Conservation (phyloP, 495 filamentous ascomycete genomes). For the Podospora australis region DNA sequence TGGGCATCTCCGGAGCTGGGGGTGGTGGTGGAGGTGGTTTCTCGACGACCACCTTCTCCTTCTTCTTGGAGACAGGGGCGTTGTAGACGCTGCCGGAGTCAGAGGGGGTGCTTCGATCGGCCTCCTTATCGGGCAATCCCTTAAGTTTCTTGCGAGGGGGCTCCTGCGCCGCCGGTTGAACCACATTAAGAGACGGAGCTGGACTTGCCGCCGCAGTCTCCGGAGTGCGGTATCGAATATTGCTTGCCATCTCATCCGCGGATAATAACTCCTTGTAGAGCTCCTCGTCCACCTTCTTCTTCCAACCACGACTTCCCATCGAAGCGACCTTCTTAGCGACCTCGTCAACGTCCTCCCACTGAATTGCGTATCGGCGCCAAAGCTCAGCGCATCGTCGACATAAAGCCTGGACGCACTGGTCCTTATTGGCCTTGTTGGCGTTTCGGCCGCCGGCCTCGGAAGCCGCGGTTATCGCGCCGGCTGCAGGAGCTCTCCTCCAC, state of each 20-base stretch:
- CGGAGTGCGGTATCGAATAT: constrained; percentile 34
- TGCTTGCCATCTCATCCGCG: constrained; percentile 43
- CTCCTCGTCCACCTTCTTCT: constrained; percentile 85
- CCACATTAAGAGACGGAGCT: constrained; percentile 9
- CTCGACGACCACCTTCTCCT: constrained; percentile 54
- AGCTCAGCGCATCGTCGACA: constrained; percentile 84
- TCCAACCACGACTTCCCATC: constrained; percentile 78
- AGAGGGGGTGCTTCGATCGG: constrained; percentile 41
- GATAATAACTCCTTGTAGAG: constrained; percentile 67
- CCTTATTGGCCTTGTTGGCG: constrained; percentile 62
- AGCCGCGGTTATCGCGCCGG: constrained; percentile 65
- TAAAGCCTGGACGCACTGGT: constrained; percentile 72
- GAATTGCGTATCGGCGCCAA: constrained; percentile 91
- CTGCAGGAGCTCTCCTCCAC: constrained; percentile 85
- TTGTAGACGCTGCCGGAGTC: constrained; percentile 20
- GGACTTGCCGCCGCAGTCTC: constrained; percentile 42
- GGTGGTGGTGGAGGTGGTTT: constrained; percentile 42
- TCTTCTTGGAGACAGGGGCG: constrained; percentile 50
- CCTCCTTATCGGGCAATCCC: constrained; percentile 35
- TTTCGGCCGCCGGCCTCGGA: constrained; percentile 59
- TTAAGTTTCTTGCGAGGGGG: constrained; percentile 55
- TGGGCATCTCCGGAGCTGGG: constrained; percentile 64
- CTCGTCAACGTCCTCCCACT: constrained; percentile 94
- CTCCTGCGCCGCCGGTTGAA: constrained; percentile 20
- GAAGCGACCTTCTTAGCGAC: constrained; percentile 81